Percentiles rank a stretch among this genome's conserved stretches.
These are phyloP conservation scores for Pythium monospermum DNA, from an alignment of 352 stramenopile species.

Conservation along the genomic window DNA sequence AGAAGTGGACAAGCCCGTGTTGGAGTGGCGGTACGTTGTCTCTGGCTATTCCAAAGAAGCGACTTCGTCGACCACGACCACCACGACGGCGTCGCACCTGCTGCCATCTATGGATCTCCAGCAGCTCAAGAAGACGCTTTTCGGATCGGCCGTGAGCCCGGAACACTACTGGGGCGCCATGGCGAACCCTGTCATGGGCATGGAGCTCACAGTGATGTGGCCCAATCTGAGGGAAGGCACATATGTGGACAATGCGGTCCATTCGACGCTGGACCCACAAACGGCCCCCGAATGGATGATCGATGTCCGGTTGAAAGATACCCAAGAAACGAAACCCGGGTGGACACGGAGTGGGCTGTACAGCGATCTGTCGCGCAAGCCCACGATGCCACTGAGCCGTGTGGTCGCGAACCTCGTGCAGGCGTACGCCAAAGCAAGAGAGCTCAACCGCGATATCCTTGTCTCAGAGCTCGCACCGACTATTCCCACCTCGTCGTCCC, in stretches of 20 bases:
- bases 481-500: too few species aligned
- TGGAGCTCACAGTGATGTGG: constrained; percentile 66
- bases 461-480: constrained; percentile 66
- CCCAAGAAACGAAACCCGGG: too few species aligned
- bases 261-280: constrained; percentile 66
- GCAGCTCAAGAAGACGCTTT: constrained; percentile 22
- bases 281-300: constrained; percentile 66
- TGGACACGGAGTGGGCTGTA: constrained; percentile 24
- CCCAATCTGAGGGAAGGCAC: constrained; percentile 68
- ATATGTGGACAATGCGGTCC: constrained; percentile 82
- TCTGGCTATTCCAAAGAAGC: background rate
- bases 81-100: background rate
- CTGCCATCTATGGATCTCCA: background rate
- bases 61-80: background rate
- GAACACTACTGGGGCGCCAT: constrained; percentile 31
- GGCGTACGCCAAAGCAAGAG: constrained; percentile 66
- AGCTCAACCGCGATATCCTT: constrained; percentile 63
- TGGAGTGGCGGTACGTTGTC: constrained; percentile 6
- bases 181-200: constrained; percentile 38
- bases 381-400: constrained; percentile 56
- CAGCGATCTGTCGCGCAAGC: constrained; percentile 33
- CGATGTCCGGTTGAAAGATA: constrained; percentile 36
- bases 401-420: constrained; percentile 62
- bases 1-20: constrained; percentile 22
- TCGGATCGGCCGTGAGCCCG: constrained; percentile 19